Conservation (phyloP, 441 rosid species). For the Populus tomentosa region DNA sequence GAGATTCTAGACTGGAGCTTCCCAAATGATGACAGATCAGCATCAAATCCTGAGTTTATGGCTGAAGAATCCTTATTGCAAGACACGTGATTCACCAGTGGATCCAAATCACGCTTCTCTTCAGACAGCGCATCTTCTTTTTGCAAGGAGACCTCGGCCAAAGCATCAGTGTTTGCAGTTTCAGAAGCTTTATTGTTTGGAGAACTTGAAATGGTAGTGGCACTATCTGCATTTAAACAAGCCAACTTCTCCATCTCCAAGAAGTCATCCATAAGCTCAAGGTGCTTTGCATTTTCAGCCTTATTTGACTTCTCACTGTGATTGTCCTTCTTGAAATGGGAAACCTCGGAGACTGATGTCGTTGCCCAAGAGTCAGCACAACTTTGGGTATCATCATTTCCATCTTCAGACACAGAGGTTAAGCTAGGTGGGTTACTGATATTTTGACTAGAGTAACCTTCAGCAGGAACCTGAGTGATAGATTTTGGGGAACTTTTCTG, state of each 20-base stretch:
- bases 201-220: slow-evolving; percentile 28
- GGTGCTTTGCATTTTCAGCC: slow-evolving; percentile 45
- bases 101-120: slow-evolving; percentile 21
- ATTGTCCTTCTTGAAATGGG: slow-evolving; percentile 58
- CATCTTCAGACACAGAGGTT: slow-evolving; percentile 87
- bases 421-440: slow-evolving; percentile 78
- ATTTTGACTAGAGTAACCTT: slow-evolving; percentile 56
- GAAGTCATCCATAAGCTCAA: slow-evolving; percentile 96
- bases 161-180: slow-evolving; percentile 27
- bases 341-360: slow-evolving; percentile 48
- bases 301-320: slow-evolving; percentile 39
- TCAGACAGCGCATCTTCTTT: slow-evolving; percentile 26
- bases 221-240: slow-evolving; percentile 43
- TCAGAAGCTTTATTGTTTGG: slow-evolving; percentile 37
- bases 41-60: slow-evolving; percentile 28
- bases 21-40: slow-evolving; percentile 30
- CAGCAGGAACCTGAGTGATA: slow-evolving; percentile 44
- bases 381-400: slow-evolving; percentile 79
- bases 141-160: slow-evolving; percentile 29
- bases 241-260: slow-evolving; percentile 96
- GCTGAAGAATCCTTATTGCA: slow-evolving; percentile 25
- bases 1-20: slow-evolving; percentile 62
- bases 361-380: slow-evolving; percentile 71
- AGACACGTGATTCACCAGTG: slow-evolving; percentile 15
- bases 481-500: slow-evolving; percentile 51